Evolutionary conservation across 1,284 basidiomycete species (phyloP), one percentile per base, ranked within the genome.

Genomic region (Microbotryomycetes sp.): DNA sequence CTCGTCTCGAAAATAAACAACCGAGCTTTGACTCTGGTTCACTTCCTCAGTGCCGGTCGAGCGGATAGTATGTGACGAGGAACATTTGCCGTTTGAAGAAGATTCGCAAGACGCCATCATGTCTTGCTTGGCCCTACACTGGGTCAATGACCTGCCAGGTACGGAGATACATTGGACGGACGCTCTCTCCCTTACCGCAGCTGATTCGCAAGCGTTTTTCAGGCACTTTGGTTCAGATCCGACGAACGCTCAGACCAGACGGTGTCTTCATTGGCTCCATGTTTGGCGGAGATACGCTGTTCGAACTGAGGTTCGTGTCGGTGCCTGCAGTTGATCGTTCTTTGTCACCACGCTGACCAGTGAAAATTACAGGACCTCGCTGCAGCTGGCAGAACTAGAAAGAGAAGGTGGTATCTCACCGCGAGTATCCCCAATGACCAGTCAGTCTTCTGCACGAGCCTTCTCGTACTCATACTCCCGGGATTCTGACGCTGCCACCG

Each of bases 91-190:
- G 2, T 79, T 97, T 27, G 79, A 81, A 15, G 82, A 79, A 5
- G 83, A 88, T 61, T 88, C 88, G 23, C 86, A 94, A 73, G 94
- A 98, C 73, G 91, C 90, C 45, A 84, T 98, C 50, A 85, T 97
- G 30, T 93, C 90, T 16, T 91, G 89, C 71, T 81, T 96, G 3
- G 88, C 86, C 60, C 79, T 98, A 56, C 96, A 99, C 72, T 99
- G 96, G 96, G 85, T 97, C 9, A 98, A 98, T 71, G 96, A 99
- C 76, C 82, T 99, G 15, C 94, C 93, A 62, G 91, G 90, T 88
- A 48, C 46, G 78, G 62, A n/a, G 30, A 45, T n/a, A 16, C 28
- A 27, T 31, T 52, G n/a, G 2, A 5, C 6, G 5, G 3, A 11
- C 45, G 46, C 30, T n/a, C n/a, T n/a, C n/a, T n/a, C n/a, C n/a